These are phyloP conservation scores for Candida yuanshanica DNA, from an alignment of 805 yeast species.

Conservation along the genomic window DNA sequence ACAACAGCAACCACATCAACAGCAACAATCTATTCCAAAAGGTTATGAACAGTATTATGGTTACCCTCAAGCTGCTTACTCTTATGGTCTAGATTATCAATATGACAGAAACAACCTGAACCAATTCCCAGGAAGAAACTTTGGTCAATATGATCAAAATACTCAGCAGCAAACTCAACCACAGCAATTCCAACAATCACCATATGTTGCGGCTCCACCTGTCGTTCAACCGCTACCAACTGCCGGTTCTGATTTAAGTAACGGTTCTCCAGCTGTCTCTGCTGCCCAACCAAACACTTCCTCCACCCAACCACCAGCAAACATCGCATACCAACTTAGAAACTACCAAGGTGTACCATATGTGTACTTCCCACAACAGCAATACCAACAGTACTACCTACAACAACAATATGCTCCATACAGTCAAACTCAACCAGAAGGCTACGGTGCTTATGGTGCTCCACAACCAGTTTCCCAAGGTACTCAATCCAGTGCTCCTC, in stretches of 20 bases:
- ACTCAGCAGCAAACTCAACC: conserved; percentile 11
- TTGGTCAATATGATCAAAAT: conserved; percentile 11
- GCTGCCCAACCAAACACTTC: conserved; percentile 22
- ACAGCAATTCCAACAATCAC: conserved; percentile 1
- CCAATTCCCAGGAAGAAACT: conserved; percentile 7
- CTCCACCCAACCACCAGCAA: conserved; percentile 20
- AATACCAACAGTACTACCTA: conserved; percentile 8
- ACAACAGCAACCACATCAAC: conserved; percentile 8
- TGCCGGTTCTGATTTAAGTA: conserved; percentile 14
- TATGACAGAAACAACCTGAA: conserved; percentile 5
- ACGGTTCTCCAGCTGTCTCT: conserved; percentile 25
- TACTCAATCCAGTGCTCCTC: conserved; percentile 10
- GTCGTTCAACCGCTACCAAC: conserved; percentile 18
- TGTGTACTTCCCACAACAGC: conserved; percentile 23
- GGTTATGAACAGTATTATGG: conserved; percentile 29
- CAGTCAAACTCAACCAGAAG: conserved; percentile 18
- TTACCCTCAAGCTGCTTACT: conserved; percentile 16
- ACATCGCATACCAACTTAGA: conserved; percentile 19
- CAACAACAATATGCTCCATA: conserved; percentile 12
- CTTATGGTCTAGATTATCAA: conserved; percentile 11
- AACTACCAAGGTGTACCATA: conserved; percentile 19
- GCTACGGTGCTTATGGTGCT: conserved; percentile 14
- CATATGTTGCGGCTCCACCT: background rate
- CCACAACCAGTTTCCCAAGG: conserved; percentile 9
- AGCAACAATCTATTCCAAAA: conserved; percentile 23